Evolutionary conservation across 129 eudicot genomes (phyloP).

Genomic region (Gnaphalium uliginosum): DNA sequence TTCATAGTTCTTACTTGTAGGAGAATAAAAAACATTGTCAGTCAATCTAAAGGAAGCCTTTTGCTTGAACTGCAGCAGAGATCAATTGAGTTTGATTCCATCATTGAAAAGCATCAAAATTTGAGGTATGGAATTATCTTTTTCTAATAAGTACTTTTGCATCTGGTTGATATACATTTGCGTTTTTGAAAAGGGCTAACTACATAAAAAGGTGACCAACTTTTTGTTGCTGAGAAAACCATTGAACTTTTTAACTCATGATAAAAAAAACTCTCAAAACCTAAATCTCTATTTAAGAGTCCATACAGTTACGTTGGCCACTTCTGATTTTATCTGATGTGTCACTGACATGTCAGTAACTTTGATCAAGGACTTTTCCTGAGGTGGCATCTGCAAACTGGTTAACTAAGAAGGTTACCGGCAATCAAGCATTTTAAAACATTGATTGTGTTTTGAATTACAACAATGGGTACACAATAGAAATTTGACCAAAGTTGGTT

Average conservation of each 20-base stretch:
- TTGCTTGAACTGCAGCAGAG: slow-evolving; percentile 96
- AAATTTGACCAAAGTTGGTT: not conserved
- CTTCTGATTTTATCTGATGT: not conserved
- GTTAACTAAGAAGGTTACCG: not conserved
- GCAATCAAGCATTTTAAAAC: not conserved
- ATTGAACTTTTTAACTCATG: not conserved
- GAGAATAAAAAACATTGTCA: slow-evolving; percentile 76
- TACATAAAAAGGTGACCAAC: slow-evolving; percentile 8
- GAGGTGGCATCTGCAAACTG: slow-evolving; percentile 5
- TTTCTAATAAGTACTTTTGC: slow-evolving; percentile 16
- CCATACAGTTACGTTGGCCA: slow-evolving; percentile 3
- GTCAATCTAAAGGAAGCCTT: slow-evolving; percentile 81
- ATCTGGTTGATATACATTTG: slow-evolving; percentile 6
- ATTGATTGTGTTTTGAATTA: not conserved
- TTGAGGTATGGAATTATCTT: slow-evolving; percentile 52
- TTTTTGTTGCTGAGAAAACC: not conserved
- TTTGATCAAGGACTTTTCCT: slow-evolving; percentile 2
- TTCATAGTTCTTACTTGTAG: slow-evolving; percentile 38
- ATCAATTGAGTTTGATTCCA: slow-evolving; percentile 84
- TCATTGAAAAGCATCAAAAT: slow-evolving; percentile 77
- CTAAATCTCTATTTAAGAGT: not conserved
- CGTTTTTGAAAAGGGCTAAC: slow-evolving; percentile 1
- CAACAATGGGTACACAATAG: not conserved
- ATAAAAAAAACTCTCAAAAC: not conserved
- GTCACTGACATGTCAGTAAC: slow-evolving; percentile 8